Evolutionary conservation across 2,329 filamentous ascomycete genomes (phyloP), one percentile per base, ranked within the genome.

Genomic region (Ascochyta lentis): DNA sequence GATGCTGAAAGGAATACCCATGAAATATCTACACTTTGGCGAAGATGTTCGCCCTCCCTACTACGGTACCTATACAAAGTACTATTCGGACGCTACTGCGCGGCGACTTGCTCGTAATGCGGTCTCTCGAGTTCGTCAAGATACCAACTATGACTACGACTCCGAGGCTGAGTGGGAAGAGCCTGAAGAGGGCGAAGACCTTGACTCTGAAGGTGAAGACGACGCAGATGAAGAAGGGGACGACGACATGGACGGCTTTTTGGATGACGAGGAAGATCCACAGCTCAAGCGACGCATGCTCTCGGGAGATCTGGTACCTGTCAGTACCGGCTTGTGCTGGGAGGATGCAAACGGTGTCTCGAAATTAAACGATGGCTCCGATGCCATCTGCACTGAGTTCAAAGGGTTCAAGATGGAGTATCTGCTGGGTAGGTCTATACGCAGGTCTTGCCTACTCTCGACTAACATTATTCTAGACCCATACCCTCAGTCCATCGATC

Each of bases 101-200:
- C 39, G 81, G 22, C 82, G 77, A 58, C 68, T 80, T 1, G 82
- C 83, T 27, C 84, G 67, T 77, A 85, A 71, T 79, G 90, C 58
- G 64, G 81, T 67, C 72, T 79, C 63, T 73, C 82, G 80, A 58
- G 76, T 80, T n/a, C 77, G 92, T 54, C 82, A 75, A 3, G 84
- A 87, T 5, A 82, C 90, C 4, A 82, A 91, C 65, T 96, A 96
- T 71, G 90, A 92, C 61, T 92, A 94, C 70, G 91, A 95, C 68
- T 94, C 90, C 3, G 91, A 96, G 72, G 90, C 56, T 72, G 91
- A 95, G 84, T 96, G 91, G 91, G 81, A 89, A 68, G 89, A 92
- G 69, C 87, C 89, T 31, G 78, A 92, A 83, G 80, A 93, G 54
- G 85, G 85, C 33, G 88, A 89, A 65, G 86, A 90, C 54, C 75